These are phyloP conservation scores for Kodamaea restingae DNA, from an alignment of 805 yeast species.

Conservation along the genomic window DNA sequence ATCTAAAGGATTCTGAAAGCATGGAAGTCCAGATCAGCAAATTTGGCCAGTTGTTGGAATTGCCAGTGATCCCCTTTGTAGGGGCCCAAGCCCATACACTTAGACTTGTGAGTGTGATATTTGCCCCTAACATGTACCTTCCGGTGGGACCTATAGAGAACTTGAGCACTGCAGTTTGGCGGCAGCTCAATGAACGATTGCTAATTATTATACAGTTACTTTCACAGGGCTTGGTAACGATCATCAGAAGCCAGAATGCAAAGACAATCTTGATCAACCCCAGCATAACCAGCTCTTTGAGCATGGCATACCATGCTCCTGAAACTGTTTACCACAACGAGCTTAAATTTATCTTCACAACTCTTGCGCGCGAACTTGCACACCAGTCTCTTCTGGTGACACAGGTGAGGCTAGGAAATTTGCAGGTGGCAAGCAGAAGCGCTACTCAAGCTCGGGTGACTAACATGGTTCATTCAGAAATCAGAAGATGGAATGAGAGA, in stretches of 20 bases:
- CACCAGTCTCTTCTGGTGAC: conserved; percentile 36
- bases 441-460: conserved; percentile 19
- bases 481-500: conserved; percentile 36
- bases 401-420: conserved; percentile 39
- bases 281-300: conserved; percentile 48
- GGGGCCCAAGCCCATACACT: conserved; percentile 56
- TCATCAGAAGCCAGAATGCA: conserved; percentile 48
- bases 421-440: conserved; percentile 25
- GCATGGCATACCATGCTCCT: conserved; percentile 60
- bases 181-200: conserved; percentile 42
- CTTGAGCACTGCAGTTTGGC: conserved; percentile 51
- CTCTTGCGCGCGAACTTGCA: conserved; percentile 32
- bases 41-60: conserved; percentile 46
- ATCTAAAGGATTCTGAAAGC: conserved; percentile 45
- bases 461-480: conserved; percentile 32
- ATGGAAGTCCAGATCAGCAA: conserved; percentile 47
- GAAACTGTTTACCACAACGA: conserved; percentile 53
- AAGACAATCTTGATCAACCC: conserved; percentile 54
- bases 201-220: conserved; percentile 49
- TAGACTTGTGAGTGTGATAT: conserved; percentile 58
- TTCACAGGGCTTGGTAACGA: conserved; percentile 50
- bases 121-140: conserved; percentile 66
- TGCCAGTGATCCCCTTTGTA: conserved; percentile 56
- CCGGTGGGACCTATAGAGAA: conserved; percentile 67
- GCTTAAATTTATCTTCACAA: conserved; percentile 33